phyloP scores from a whole-genome alignment of 176 grass and related monocot species.

The Avena sativa region DNA sequence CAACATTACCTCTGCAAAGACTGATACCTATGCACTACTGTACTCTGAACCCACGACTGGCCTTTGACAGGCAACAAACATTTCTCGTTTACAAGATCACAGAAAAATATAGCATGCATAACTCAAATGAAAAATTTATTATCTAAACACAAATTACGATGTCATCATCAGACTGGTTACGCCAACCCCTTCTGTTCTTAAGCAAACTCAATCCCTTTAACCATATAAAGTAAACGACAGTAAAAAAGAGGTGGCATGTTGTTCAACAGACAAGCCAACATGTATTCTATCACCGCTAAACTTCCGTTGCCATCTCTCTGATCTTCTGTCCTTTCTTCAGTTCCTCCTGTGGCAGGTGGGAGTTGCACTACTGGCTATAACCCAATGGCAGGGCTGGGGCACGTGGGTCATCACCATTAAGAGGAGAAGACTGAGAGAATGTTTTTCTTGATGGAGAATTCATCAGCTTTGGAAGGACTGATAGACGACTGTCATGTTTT shows the following conservation, averaged over 20 bases:
- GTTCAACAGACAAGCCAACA: constrained; percentile 17
- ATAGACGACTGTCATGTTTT: constrained; percentile 59
- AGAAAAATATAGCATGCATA: too few relatives aligned
- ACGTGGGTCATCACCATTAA: constrained; percentile 42
- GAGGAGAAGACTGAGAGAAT: constrained; percentile 79
- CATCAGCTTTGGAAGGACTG: constrained; percentile 82
- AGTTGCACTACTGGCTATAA: constrained; percentile 19
- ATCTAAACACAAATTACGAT: too few relatives aligned
- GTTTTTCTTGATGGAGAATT: constrained; percentile 98
- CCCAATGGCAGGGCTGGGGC: not conserved
- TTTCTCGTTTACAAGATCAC: too few relatives aligned
- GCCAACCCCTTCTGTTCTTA: too few relatives aligned
- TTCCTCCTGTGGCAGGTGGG: not conserved
- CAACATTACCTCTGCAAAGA: too few relatives aligned
- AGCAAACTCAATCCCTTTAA: constrained; percentile 4
- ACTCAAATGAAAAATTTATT: too few relatives aligned
- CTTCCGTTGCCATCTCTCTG: constrained; percentile 33
- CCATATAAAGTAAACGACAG: constrained; percentile 20
- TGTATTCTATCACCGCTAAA: constrained; percentile 17
- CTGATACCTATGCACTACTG: too few relatives aligned
- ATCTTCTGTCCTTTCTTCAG: not conserved
- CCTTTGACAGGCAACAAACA: too few relatives aligned
- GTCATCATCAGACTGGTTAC: too few relatives aligned
- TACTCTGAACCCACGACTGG: too few relatives aligned
- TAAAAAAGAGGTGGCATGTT: not conserved